Conservation (phyloP, 768 basidiomycete genomes). For the Panaeolus cyanescens region DNA sequence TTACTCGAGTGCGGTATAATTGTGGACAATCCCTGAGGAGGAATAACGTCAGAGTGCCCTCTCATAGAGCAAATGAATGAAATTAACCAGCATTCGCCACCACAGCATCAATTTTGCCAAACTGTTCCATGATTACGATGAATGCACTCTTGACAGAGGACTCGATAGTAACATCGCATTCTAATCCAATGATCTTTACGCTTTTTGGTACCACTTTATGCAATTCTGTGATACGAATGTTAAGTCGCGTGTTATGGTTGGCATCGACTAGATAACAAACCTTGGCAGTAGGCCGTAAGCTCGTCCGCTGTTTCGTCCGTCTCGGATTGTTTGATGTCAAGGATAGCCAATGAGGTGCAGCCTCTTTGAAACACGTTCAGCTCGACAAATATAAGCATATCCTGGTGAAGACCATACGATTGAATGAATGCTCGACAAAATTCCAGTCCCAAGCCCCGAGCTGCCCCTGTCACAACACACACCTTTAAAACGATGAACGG, state of each 20-base stretch:
- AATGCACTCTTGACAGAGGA: constrained; percentile 75
- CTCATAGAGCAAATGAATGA: not conserved
- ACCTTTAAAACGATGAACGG: constrained; percentile 48
- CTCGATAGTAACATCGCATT: constrained; percentile 89
- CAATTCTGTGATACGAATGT: not conserved
- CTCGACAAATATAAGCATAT: not conserved
- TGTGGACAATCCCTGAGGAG: constrained; percentile 76
- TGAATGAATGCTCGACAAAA: constrained; percentile 90
- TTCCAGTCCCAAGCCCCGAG: constrained; percentile 86
- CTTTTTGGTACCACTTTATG: constrained; percentile 35
- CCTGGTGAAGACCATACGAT: constrained; percentile 51
- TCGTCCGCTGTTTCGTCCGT: constrained; percentile 69
- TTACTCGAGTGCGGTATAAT: constrained; percentile 84
- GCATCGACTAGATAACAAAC: constrained; percentile 27
- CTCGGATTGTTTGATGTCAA: constrained; percentile 79
- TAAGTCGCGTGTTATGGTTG: not conserved
- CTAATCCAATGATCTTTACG: constrained; percentile 71
- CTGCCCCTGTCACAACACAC: constrained; percentile 91
- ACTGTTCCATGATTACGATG: constrained; percentile 58
- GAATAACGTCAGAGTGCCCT: not conserved
- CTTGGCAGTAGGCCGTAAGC: constrained; percentile 33
- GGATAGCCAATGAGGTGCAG: constrained; percentile 74
- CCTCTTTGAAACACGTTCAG: constrained; percentile 49
- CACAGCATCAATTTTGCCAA: constrained; percentile 76
- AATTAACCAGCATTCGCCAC: constrained; percentile 84